Evolutionary conservation across 352 stramenopile genomes (phyloP).

Genomic region (Globisporangium spiculum): DNA sequence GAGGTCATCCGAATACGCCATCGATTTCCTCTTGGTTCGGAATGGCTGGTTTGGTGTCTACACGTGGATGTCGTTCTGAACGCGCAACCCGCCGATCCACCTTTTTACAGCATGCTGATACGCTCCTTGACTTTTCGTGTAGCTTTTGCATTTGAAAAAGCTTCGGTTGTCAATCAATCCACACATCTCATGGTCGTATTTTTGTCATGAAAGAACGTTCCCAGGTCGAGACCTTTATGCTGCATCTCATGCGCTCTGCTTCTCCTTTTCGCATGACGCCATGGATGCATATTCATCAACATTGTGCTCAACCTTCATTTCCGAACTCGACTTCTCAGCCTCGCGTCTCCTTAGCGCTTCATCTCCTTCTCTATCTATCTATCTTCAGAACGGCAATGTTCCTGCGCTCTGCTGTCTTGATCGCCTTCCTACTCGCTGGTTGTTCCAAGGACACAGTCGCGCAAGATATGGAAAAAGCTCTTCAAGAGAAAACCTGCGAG

Average conservation of each 20-base stretch:
- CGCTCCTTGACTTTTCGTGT: no score
- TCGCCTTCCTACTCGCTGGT: not conserved
- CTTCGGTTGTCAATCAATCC: no score
- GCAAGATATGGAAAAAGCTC: not conserved
- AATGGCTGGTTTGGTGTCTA: no score
- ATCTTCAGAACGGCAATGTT: not conserved
- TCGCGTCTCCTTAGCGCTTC: no score
- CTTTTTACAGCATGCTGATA: no score
- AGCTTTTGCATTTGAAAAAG: no score
- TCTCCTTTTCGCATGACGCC: not conserved
- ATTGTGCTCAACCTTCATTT: not conserved
- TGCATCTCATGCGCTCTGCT: not conserved
- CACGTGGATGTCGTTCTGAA: no score
- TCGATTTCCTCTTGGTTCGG: no score
- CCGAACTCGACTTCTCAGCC: not conserved
- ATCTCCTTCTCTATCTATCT: no score
- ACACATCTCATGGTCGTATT: conserved; percentile 3
- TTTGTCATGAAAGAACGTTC: conserved; percentile 1
- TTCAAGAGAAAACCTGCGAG: not conserved
- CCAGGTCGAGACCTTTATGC: not conserved
- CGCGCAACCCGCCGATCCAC: no score
- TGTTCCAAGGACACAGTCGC: not conserved
- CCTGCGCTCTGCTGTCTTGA: not conserved
- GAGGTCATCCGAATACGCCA: no score
- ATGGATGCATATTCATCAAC: not conserved